These are phyloP conservation scores for Populus hybrid DNA, from an alignment of 441 rosid species.

Conservation along the genomic window DNA sequence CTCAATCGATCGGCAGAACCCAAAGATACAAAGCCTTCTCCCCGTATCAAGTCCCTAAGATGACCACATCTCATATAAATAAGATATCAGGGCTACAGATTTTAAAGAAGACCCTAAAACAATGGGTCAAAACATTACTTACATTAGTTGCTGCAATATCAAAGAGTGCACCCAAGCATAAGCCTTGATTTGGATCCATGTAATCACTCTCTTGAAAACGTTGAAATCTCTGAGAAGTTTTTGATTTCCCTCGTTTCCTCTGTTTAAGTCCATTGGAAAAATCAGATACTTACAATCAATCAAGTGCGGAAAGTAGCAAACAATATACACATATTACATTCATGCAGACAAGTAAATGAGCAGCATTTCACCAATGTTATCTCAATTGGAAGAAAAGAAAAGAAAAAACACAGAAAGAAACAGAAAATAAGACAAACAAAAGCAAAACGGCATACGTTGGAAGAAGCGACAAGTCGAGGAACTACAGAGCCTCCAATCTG, in stretches of 20 bases:
- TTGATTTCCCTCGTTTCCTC: conserved; percentile 57
- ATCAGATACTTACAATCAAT: not conserved
- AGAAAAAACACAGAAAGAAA: not conserved
- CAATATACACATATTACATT: not conserved
- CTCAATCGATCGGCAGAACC: conserved; percentile 92
- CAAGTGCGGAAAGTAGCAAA: not conserved
- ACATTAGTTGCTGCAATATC: conserved; percentile 95
- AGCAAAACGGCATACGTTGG: conserved; percentile 45
- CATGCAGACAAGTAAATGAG: not conserved
- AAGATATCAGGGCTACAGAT: not conserved
- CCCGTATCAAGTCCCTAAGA: conserved; percentile 86
- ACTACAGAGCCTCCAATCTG: conserved; percentile 89
- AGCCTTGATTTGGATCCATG: conserved; percentile 84
- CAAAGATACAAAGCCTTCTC: conserved; percentile 84
- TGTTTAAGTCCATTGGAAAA: conserved; percentile 22
- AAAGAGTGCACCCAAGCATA: conserved; percentile 89
- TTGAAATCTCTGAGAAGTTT: conserved; percentile 42
- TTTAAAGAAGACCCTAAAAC: not conserved
- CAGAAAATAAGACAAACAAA: not conserved
- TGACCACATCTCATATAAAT: conserved; percentile 10
- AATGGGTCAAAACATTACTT: conserved; percentile 13
- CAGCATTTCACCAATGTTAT: not conserved
- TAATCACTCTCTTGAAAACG: conserved; percentile 73
- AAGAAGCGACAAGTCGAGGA: conserved; percentile 57
- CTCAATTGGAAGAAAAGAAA: not conserved